A percentile compares a stretch with the other conserved stretches of the same genome.
Evolutionary conservation across 495 filamentous ascomycete genomes (phyloP).

Genomic region (Penicillium atrosanguineum): DNA sequence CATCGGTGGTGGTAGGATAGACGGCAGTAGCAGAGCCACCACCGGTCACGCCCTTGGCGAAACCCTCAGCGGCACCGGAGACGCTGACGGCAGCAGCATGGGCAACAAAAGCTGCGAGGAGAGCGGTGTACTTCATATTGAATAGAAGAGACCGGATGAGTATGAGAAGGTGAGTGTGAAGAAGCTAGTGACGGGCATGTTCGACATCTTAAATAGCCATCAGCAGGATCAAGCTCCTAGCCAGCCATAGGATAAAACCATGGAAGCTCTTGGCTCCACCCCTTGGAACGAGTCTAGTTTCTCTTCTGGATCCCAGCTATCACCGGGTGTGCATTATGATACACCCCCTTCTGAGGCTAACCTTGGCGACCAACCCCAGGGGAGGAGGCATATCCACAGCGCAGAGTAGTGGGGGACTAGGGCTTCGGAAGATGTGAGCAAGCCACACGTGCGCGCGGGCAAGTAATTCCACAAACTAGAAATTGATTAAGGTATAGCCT

Average conservation of each 20-base stretch:
- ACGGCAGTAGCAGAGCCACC: slow-evolving; percentile 38
- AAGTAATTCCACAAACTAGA: slow-evolving; percentile 7
- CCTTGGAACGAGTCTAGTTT: not conserved
- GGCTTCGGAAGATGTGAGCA: not conserved
- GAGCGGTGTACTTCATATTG: slow-evolving; percentile 19
- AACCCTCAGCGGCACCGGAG: slow-evolving; percentile 39
- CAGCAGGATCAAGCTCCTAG: not conserved
- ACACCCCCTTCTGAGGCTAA: not conserved
- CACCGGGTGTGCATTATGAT: not conserved
- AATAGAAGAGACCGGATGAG: slow-evolving; percentile 1
- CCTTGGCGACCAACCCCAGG: too few species aligned
- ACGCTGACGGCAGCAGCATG: slow-evolving; percentile 32
- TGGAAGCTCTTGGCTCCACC: slow-evolving; percentile 1
- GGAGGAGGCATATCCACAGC: not conserved
- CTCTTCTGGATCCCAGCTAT: slow-evolving; percentile 3
- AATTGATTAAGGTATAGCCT: slow-evolving; percentile 9
- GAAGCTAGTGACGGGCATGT: not conserved
- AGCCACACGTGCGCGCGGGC: not conserved
- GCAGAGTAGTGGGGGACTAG: not conserved
- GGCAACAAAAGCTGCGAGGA: slow-evolving; percentile 23
- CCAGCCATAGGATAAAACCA: not conserved
- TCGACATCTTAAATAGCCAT: not conserved
- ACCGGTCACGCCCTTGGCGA: slow-evolving; percentile 40
- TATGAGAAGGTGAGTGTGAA: slow-evolving; percentile 1
- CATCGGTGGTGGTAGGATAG: slow-evolving; percentile 36